These are phyloP conservation scores for Didymella arachidicola DNA, from an alignment of 2,329 filamentous ascomycete genomes.

Conservation along the genomic window DNA sequence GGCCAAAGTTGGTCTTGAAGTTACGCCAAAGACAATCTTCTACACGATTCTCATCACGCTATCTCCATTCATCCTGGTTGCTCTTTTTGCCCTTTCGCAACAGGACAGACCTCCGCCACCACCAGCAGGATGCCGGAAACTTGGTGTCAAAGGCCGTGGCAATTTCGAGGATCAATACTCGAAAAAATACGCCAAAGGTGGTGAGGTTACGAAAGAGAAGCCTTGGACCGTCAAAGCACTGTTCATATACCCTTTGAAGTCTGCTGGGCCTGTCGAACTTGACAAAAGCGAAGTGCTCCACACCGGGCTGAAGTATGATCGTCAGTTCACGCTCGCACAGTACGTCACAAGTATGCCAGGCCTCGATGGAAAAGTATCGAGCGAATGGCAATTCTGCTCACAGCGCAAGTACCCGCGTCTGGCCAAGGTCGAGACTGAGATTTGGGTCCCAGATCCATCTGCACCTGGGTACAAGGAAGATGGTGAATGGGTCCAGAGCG, in stretches of 20 bases:
- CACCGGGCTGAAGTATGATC: constrained; percentile 78
- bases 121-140: constrained; percentile 59
- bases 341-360: constrained; percentile 54
- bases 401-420: constrained; percentile 74
- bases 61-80: constrained; percentile 27
- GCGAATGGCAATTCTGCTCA: constrained; percentile 74
- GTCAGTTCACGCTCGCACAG: constrained; percentile 84
- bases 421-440: constrained; percentile 69
- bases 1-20: constrained; percentile 16
- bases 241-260: constrained; percentile 84
- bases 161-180: constrained; percentile 66
- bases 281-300: constrained; percentile 68
- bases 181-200: constrained; percentile 54
- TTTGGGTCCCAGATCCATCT: constrained; percentile 74
- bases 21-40: constrained; percentile 29
- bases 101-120: constrained; percentile 32
- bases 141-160: constrained; percentile 59
- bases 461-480: constrained; percentile 60
- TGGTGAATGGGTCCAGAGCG: constrained; percentile 59
- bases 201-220: constrained; percentile 35
- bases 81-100: constrained; percentile 39
- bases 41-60: constrained; percentile 25
- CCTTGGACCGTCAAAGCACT: constrained; percentile 68
- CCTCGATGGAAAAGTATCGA: constrained; percentile 51
- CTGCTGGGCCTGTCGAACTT: constrained; percentile 79